A percentile compares a stretch with the other conserved stretches of the same genome.
Evolutionary conservation across 2,329 filamentous ascomycete species (phyloP).

Genomic region (Ophiostoma perfectum): DNA sequence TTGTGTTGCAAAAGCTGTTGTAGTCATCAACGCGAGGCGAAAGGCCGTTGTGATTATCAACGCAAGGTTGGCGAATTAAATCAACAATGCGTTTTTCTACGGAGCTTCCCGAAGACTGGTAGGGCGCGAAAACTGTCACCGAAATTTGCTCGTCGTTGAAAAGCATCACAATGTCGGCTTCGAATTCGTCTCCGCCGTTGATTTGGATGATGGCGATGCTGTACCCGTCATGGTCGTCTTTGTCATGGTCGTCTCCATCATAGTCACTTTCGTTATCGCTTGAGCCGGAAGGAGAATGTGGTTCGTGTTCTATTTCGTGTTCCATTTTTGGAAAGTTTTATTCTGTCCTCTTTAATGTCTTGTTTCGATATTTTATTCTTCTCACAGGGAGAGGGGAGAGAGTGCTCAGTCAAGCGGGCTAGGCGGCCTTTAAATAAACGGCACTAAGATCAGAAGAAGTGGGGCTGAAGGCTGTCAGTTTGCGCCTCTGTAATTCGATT

Average conservation of each 20-base stretch:
- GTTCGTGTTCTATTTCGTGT: neutral
- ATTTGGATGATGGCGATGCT: constrained; percentile 4
- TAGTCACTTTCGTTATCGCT: neutral
- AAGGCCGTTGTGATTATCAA: no score
- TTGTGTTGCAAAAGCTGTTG: neutral
- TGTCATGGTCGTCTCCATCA: neutral
- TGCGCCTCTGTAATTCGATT: no score
- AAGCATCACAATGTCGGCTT: constrained; percentile 1
- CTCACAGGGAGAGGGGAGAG: no score
- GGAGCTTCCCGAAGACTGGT: neutral
- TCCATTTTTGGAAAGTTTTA: neutral
- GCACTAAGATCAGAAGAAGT: no score
- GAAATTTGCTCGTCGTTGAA: constrained; percentile 11
- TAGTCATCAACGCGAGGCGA: neutral
- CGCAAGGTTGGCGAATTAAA: no score
- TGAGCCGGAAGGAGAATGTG: neutral
- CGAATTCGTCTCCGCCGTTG: constrained; percentile 14
- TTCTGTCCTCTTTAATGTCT: neutral
- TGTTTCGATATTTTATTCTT: no score
- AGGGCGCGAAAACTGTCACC: neutral
- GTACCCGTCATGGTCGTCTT: neutral
- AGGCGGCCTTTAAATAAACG: no score
- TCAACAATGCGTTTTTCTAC: neutral
- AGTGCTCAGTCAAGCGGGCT: no score
- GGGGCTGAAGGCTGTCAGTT: no score